Evolutionary conservation across 768 basidiomycete species (phyloP).

Genomic region (Kwoniella sp.): DNA sequence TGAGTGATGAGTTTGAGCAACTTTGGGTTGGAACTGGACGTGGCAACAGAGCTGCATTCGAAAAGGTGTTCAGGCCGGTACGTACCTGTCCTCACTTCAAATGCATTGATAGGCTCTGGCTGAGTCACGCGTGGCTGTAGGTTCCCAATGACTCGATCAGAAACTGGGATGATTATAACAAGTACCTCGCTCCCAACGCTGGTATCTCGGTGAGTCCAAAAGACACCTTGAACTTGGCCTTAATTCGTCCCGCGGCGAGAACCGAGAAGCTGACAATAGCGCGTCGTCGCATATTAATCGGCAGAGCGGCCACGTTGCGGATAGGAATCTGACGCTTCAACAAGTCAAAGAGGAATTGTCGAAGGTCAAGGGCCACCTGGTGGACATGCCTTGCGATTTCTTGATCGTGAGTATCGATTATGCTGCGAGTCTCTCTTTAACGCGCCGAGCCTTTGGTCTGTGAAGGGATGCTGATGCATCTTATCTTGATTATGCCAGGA

Average conservation of each 20-base stretch:
- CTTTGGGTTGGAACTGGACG: conserved; percentile 74
- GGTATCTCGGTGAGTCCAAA: conserved; percentile 56
- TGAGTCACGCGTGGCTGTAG: conserved; percentile 11
- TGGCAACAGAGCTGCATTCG: conserved; percentile 80
- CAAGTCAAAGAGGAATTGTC: conserved; percentile 76
- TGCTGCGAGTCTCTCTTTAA: not conserved
- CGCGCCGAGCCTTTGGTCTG: not conserved
- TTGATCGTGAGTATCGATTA: conserved; percentile 40
- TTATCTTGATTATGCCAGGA: conserved; percentile 14
- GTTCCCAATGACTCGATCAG: conserved; percentile 76
- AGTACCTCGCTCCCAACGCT: conserved; percentile 40
- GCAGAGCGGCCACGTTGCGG: conserved; percentile 76
- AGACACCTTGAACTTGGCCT: too few species aligned
- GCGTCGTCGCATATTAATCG: conserved; percentile 30
- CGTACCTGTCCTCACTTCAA: conserved; percentile 6
- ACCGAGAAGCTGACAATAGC: too few species aligned
- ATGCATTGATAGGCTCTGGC: not conserved
- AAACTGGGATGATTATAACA: conserved; percentile 77
- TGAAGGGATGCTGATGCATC: not conserved
- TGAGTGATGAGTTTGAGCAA: conserved; percentile 64
- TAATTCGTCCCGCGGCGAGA: too few species aligned
- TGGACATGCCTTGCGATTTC: conserved; percentile 58
- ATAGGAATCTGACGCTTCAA: conserved; percentile 65
- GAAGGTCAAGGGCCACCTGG: conserved; percentile 60
- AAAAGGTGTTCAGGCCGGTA: conserved; percentile 81